Conservation (phyloP, 768 basidiomycete genomes). For the Leccinellum luteum region DNA sequence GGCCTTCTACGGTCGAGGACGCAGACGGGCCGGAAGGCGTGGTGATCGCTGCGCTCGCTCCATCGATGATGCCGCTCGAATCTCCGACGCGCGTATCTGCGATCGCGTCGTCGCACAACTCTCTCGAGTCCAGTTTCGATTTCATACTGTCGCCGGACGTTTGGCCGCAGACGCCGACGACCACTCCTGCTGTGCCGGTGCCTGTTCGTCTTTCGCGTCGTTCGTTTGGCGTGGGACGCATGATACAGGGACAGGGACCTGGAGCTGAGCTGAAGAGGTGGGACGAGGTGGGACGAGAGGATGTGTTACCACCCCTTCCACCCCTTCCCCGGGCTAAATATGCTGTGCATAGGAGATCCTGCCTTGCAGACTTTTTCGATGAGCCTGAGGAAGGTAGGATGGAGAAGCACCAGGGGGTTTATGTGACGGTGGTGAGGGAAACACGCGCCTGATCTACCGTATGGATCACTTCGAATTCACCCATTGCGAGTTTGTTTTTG, state of each 20-base stretch:
- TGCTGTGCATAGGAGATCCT: not conserved
- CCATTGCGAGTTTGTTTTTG: not conserved
- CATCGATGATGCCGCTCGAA: slow-evolving; percentile 17
- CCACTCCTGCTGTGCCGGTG: not conserved
- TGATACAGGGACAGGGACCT: not conserved
- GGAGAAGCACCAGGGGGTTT: slow-evolving; percentile 31
- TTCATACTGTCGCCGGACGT: slow-evolving; percentile 8
- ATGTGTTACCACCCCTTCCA: not conserved
- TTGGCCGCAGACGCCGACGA: slow-evolving; percentile 25
- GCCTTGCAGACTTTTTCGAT: not conserved
- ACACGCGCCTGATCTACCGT: slow-evolving; percentile 6
- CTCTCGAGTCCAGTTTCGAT: slow-evolving; percentile 28
- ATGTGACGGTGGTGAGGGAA: slow-evolving; percentile 46
- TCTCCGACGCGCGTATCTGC: slow-evolving; percentile 22
- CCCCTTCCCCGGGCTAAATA: slow-evolving; percentile 3
- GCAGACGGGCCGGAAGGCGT: slow-evolving; percentile 5
- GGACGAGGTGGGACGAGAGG: not conserved
- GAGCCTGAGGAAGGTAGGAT: not conserved
- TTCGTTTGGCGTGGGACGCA: slow-evolving; percentile 7
- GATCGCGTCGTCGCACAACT: slow-evolving; percentile 33
- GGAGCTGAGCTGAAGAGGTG: not conserved
- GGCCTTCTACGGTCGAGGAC: slow-evolving; percentile 6
- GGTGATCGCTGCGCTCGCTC: slow-evolving; percentile 10
- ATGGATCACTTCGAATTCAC: not conserved
- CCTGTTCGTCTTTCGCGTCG: slow-evolving; percentile 10